phyloP scores from a whole-genome alignment of 192 early-diverging fungal species.

The Phycomyces nitens region DNA sequence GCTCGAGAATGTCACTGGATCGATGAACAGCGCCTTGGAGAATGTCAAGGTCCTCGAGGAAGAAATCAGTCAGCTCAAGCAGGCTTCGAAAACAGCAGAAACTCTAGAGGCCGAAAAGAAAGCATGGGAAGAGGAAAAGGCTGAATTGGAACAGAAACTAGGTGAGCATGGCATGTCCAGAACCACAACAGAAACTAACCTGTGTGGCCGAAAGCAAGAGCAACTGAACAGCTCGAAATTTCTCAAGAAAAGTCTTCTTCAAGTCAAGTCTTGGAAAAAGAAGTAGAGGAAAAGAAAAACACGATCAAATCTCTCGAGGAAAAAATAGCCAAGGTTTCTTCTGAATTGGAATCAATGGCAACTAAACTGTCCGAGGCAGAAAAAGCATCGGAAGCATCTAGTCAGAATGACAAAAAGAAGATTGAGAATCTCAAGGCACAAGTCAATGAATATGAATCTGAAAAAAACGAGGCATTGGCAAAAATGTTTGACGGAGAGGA shows the following conservation, averaged over 20 bases:
- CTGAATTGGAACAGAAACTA: background rate
- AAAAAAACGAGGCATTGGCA: slow-evolving; percentile 40
- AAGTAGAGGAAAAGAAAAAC: background rate
- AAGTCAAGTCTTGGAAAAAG: background rate
- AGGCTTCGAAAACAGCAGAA: background rate
- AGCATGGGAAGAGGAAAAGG: background rate
- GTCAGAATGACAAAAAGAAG: background rate
- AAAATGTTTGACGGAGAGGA: slow-evolving; percentile 39
- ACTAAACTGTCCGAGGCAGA: too few species aligned
- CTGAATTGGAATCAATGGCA: background rate
- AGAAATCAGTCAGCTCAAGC: background rate
- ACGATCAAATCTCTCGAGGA: too few species aligned
- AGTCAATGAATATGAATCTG: slow-evolving; percentile 14
- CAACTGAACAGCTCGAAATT: background rate
- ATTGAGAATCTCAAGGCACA: slow-evolving; percentile 3
- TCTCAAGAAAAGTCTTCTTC: too few species aligned
- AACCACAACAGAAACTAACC: too few species aligned
- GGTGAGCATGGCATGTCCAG: background rate
- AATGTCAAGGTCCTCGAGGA: background rate
- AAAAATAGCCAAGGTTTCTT: background rate
- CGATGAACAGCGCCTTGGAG: background rate
- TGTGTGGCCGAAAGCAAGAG: too few species aligned
- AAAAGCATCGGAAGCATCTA: background rate
- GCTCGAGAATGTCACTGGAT: background rate
- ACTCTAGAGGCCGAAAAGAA: background rate